A percentile compares a stretch with the other conserved stretches of the same genome.
Evolutionary conservation across 1,284 basidiomycete species (phyloP).

Genomic region (Sphaerobolus stellatus): DNA sequence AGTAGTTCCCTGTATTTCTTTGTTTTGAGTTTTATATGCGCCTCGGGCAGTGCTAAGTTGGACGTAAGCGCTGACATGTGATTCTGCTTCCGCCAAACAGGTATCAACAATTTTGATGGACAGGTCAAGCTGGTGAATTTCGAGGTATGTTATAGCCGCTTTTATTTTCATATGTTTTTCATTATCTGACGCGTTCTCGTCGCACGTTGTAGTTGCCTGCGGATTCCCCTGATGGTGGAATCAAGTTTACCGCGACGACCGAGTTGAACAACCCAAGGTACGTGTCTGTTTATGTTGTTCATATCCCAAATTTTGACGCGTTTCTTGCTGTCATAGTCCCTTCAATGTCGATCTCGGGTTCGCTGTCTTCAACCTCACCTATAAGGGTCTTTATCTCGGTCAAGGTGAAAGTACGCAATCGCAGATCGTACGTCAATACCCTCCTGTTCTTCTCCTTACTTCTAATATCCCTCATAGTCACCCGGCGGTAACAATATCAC

Average conservation of each 20-base stretch:
- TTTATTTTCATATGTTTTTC: not conserved
- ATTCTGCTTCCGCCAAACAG: slow-evolving; percentile 35
- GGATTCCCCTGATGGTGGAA: slow-evolving; percentile 61
- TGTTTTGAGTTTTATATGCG: not conserved
- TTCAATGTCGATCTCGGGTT: slow-evolving; percentile 72
- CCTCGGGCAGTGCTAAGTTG: slow-evolving; percentile 21
- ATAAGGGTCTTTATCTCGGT: slow-evolving; percentile 61
- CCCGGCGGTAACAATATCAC: slow-evolving; percentile 63
- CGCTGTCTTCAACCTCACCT: slow-evolving; percentile 64
- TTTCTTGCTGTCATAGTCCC: slow-evolving; percentile 43
- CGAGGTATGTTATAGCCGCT: slow-evolving; percentile 28
- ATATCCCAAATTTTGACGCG: not conserved
- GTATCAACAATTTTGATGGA: slow-evolving; percentile 66
- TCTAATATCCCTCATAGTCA: slow-evolving; percentile 31
- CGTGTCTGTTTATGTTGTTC: slow-evolving; percentile 1
- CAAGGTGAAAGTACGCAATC: slow-evolving; percentile 53
- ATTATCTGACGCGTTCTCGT: not conserved
- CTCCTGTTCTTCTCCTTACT: slow-evolving; percentile 6
- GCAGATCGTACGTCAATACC: slow-evolving; percentile 42
- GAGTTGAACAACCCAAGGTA: slow-evolving; percentile 64
- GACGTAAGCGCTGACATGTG: slow-evolving; percentile 23
- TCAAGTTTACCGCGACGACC: slow-evolving; percentile 63
- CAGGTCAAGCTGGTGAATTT: slow-evolving; percentile 62
- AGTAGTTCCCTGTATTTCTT: too few relatives aligned
- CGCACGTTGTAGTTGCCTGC: slow-evolving; percentile 53